Percentiles rank a stretch among this genome's conserved stretches.
Conservation (phyloP, 1,284 basidiomycete species). For the Trichosporon coremiiforme region DNA sequence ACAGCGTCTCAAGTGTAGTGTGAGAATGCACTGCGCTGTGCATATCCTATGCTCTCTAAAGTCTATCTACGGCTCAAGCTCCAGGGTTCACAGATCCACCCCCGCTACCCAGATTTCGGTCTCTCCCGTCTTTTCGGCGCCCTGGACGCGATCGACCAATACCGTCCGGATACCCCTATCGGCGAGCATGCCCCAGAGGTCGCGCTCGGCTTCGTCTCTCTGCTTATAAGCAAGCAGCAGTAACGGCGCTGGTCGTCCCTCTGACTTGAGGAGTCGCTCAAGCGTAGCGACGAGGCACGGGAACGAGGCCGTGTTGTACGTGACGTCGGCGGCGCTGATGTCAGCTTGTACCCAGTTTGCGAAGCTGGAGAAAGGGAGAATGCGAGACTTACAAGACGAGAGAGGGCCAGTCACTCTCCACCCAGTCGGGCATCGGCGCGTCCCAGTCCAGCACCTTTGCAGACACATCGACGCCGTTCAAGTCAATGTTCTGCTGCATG, state of each 20-base stretch:
- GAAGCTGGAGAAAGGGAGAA: background rate
- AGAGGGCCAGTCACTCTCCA: conserved; percentile 37
- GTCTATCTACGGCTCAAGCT: too few species aligned
- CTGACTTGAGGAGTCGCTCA: conserved; percentile 34
- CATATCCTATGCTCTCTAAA: too few species aligned
- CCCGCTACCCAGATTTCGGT: conserved; percentile 72
- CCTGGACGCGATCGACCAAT: conserved; percentile 62
- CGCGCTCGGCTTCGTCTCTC: conserved; percentile 70
- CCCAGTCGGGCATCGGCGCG: conserved; percentile 61
- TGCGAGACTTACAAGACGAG: conserved; percentile 48
- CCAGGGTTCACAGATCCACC: conserved; percentile 10
- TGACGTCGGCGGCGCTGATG: conserved; percentile 80
- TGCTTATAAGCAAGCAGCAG: conserved; percentile 80
- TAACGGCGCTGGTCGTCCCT: conserved; percentile 23
- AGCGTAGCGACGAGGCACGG: conserved; percentile 56
- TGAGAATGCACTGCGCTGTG: too few species aligned
- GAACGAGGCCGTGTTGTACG: conserved; percentile 84
- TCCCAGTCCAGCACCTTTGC: conserved; percentile 75
- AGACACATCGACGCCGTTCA: conserved; percentile 56
- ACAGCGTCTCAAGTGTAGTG: background rate
- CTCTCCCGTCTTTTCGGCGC: conserved; percentile 59
- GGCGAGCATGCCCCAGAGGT: conserved; percentile 67
- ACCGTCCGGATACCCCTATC: conserved; percentile 48
- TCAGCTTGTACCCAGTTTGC: too few species aligned
- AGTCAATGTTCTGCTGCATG: conserved; percentile 68